phyloP scores from a whole-genome alignment of 2,329 filamentous ascomycete genomes.

The Stagonosporopsis cucurbitacearum region DNA sequence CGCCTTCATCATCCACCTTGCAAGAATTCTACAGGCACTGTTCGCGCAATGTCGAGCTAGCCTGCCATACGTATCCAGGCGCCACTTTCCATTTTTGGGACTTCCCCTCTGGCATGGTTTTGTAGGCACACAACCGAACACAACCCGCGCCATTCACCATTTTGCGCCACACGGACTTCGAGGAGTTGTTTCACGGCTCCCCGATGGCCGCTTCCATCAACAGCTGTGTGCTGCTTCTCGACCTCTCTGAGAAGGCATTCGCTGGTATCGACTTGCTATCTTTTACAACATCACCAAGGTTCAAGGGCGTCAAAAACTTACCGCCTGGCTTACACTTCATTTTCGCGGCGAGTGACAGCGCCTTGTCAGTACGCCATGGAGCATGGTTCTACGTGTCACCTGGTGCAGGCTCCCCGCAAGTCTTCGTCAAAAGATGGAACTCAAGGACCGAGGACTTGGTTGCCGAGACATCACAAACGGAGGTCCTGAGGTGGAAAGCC shows the following conservation, averaged over 20 bases:
- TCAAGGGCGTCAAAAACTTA: slow-evolving; percentile 66
- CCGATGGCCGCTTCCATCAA: slow-evolving; percentile 45
- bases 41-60: slow-evolving; percentile 12
- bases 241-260: slow-evolving; percentile 54
- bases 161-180: slow-evolving; percentile 44
- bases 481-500: slow-evolving; percentile 58
- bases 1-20: neutral
- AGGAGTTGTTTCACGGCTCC: slow-evolving; percentile 44
- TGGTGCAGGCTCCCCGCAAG: slow-evolving; percentile 43
- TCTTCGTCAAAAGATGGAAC: slow-evolving; percentile 66
- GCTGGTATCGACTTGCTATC: slow-evolving; percentile 65
- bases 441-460: slow-evolving; percentile 54
- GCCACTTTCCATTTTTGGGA: slow-evolving; percentile 23
- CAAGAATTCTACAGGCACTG: neutral
- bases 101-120: slow-evolving; percentile 17
- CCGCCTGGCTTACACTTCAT: slow-evolving; percentile 66
- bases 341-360: slow-evolving; percentile 64
- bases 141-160: slow-evolving; percentile 32
- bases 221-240: slow-evolving; percentile 52
- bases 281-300: slow-evolving; percentile 67
- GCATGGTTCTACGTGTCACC: slow-evolving; percentile 64
- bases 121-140: neutral
- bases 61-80: slow-evolving; percentile 8
- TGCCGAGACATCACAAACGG: slow-evolving; percentile 50
- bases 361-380: slow-evolving; percentile 66